phyloP scores from a whole-genome alignment of 306 rosid genomes.

The Vachellia collinsii region DNA sequence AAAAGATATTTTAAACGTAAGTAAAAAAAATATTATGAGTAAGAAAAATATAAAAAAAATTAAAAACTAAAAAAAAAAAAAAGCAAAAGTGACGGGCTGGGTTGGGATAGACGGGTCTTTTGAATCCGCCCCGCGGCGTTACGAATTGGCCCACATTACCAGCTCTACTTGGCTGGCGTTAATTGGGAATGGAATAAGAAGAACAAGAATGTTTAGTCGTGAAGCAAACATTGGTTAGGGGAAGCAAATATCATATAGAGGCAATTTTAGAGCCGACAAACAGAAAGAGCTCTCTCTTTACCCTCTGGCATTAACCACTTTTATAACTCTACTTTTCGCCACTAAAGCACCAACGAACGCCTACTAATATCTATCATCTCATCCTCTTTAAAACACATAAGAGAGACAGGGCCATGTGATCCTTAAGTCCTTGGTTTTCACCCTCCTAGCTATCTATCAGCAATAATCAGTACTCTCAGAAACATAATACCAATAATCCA shows the following conservation, averaged over 20 bases:
- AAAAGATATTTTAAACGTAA: too few species aligned
- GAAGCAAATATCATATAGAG: neutral
- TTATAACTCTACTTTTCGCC: slow-evolving; percentile 33
- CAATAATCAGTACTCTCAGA: neutral
- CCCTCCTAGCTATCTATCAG: slow-evolving; percentile 25
- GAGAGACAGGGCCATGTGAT: slow-evolving; percentile 84
- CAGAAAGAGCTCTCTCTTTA: neutral
- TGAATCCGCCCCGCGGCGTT: too few species aligned
- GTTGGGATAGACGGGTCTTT: too few species aligned
- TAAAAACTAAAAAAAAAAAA: too few species aligned
- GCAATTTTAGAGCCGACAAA: neutral
- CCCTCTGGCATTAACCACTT: slow-evolving; percentile 17
- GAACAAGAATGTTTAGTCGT: slow-evolving; percentile 18
- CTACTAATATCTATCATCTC: neutral
- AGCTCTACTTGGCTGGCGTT: neutral
- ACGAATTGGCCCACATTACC: too few species aligned
- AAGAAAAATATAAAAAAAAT: too few species aligned
- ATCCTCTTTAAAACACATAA: slow-evolving; percentile 27
- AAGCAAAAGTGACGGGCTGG: too few species aligned
- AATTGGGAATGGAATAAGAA: neutral
- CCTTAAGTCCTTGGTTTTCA: slow-evolving; percentile 54
- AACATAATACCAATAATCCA: neutral
- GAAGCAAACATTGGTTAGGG: slow-evolving; percentile 27
- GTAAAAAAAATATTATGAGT: too few species aligned
- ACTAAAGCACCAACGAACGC: neutral